Evolutionary conservation across 179 eudicot genomes (phyloP), one percentile per base, ranked within the genome.

Genomic region (Silene noctiflora): DNA sequence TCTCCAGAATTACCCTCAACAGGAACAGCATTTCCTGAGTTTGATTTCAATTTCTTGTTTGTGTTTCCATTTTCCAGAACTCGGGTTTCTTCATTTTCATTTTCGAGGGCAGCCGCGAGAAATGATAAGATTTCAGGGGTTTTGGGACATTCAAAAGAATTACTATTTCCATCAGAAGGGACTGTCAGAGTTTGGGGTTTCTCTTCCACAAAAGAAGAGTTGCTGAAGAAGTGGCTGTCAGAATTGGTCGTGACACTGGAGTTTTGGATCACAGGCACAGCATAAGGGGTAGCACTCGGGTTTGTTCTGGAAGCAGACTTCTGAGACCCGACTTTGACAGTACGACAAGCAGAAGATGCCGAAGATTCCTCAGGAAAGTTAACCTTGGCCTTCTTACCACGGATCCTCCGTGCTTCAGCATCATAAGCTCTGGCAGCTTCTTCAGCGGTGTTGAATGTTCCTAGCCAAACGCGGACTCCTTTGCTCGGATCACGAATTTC

Each of bases 401-500:
- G 94, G 81, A 96, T 96, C 83, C 82, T 93, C 17, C 96, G 85
- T 1, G 99, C 99, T 88, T 96, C 99, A 39, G 89, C 83, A 81
- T 96, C 99, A 81, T 96, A 96, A n/a, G 99, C 99, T 78, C 94
- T 83, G 17, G 99, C 99, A 83, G 99, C 99, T 87, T 93, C 99
- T 82, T 96, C 99, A 71, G 99, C 99, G 63, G 99, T 91, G 80
- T 93, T 89, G 69, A 90, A 96, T 6, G 99, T 96, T 53, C 98
- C 99, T 6, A 96, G 98, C 99, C 98, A 96, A 20, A 91, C 98
- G 2, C 99, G 85, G 42, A 91, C 92, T 5, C 99, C 99, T 81
- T 96, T 96, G 71, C 90, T 82, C 0, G 98, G 99, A 75, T 96
- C 98, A 79, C 99, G 99, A 65, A 96, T 96, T 85, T 96, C 99